phyloP scores from a whole-genome alignment of 805 yeast species.

The Ogataea populi-albae region DNA sequence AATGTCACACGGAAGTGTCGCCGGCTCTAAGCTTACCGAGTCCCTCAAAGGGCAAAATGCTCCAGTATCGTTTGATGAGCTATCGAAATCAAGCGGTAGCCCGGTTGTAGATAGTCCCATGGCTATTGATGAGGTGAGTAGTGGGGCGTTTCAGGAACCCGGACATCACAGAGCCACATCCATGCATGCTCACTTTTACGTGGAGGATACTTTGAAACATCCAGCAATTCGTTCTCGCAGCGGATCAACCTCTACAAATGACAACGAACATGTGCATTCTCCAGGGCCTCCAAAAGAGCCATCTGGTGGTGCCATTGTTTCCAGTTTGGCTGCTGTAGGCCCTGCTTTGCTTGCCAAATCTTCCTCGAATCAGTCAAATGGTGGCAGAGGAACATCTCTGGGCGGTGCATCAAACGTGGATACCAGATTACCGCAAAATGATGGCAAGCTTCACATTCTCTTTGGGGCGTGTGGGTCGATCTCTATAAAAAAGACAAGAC shows the following conservation, averaged over 20 bases:
- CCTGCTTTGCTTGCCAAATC: slow-evolving; percentile 6
- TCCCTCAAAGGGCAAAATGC: slow-evolving; percentile 19
- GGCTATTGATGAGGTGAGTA: slow-evolving; percentile 1
- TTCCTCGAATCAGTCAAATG: slow-evolving; percentile 1
- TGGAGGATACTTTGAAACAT: slow-evolving; percentile 64
- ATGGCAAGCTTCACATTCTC: slow-evolving; percentile 53
- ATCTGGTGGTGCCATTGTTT: neutral
- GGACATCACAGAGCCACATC: slow-evolving; percentile 54
- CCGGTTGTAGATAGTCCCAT: slow-evolving; percentile 5
- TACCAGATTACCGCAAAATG: slow-evolving; percentile 46
- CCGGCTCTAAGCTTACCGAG: slow-evolving; percentile 25
- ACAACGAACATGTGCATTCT: slow-evolving; percentile 18
- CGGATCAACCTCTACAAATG: slow-evolving; percentile 31
- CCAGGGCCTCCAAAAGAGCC: slow-evolving; percentile 10
- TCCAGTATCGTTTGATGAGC: slow-evolving; percentile 2
- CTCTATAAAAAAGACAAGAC: slow-evolving; percentile 48
- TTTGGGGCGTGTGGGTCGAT: slow-evolving; percentile 60
- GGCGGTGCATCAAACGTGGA: slow-evolving; percentile 20
- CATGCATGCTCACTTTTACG: slow-evolving; percentile 77
- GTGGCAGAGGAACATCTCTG: neutral
- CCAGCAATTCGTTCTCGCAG: slow-evolving; percentile 35
- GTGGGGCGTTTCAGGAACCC: slow-evolving; percentile 2
- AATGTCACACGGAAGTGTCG: neutral
- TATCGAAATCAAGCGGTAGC: slow-evolving; percentile 1
- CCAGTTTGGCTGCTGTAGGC: neutral